phyloP scores from a whole-genome alignment of 129 eudicot genomes.

The Heracleum sosnowskyi region DNA sequence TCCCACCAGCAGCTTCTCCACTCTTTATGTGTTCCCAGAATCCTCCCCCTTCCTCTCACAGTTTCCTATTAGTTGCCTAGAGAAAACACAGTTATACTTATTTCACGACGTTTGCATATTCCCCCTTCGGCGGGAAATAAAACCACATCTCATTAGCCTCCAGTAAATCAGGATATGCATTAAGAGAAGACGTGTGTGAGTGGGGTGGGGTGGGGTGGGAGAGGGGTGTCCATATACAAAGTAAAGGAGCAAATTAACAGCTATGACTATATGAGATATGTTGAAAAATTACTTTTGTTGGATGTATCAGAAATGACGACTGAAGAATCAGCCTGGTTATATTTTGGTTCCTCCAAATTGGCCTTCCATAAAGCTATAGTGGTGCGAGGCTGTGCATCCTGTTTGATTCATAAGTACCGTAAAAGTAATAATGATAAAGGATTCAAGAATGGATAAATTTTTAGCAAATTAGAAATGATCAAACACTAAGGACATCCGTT shows the following conservation, averaged over 20 bases:
- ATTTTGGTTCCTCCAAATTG: conserved; percentile 70
- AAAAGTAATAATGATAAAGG: background rate
- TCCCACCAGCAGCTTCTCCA: background rate
- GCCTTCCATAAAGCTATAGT: conserved; percentile 77
- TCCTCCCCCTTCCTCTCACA: background rate
- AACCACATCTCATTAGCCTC: background rate
- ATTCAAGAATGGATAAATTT: background rate
- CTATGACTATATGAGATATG: conserved; percentile 11
- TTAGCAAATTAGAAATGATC: background rate
- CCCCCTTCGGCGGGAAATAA: background rate
- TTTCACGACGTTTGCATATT: background rate
- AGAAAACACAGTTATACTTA: background rate
- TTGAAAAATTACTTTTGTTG: conserved; percentile 46
- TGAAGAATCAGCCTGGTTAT: conserved; percentile 67
- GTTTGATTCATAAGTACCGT: conserved; percentile 17
- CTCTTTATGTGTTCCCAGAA: background rate
- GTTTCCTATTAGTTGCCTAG: background rate
- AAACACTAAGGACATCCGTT: background rate
- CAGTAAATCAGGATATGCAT: background rate
- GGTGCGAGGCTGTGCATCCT: conserved; percentile 89
- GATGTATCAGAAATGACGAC: conserved; percentile 57
- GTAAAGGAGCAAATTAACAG: conserved; percentile 1
- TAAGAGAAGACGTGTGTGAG: background rate
- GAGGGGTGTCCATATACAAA: background rate
- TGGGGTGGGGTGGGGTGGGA: background rate